A percentile compares a stretch with the other conserved stretches of the same genome.
phyloP scores from a whole-genome alignment of 495 filamentous ascomycete genomes.

The Podospora conica region DNA sequence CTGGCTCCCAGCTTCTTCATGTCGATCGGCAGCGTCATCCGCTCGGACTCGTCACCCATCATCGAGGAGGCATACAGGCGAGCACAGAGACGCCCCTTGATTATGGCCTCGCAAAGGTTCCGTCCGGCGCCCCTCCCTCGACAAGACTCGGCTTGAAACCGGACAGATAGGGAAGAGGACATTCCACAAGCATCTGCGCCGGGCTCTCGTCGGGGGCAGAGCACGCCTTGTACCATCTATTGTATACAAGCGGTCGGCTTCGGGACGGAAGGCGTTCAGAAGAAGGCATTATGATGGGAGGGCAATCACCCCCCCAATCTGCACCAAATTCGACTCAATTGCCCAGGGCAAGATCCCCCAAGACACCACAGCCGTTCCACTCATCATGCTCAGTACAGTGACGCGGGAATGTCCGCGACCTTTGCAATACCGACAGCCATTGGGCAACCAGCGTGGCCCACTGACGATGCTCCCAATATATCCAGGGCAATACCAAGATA shows the following conservation, averaged over 20 bases:
- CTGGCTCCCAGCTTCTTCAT: constrained; percentile 82
- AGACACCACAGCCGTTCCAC: too few species aligned
- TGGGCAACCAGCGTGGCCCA: background rate
- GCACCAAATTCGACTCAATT: background rate
- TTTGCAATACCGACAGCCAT: background rate
- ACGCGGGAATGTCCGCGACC: background rate
- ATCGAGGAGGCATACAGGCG: constrained; percentile 55
- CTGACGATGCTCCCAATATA: background rate
- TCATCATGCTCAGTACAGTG: background rate
- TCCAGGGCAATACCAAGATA: background rate
- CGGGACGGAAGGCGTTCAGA: background rate
- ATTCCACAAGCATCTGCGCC: background rate
- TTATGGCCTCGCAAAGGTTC: constrained; percentile 52
- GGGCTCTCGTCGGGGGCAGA: background rate
- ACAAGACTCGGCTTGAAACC: constrained; percentile 15
- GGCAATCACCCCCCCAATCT: background rate
- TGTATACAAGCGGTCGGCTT: background rate
- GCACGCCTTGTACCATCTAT: background rate
- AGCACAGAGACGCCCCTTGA: constrained; percentile 54
- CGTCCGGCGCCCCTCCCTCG: constrained; percentile 16
- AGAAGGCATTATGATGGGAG: background rate
- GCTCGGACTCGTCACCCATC: constrained; percentile 66
- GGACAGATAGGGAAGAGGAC: background rate
- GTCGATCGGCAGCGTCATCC: constrained; percentile 94
- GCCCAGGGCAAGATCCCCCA: too few species aligned